A percentile compares a stretch with the other conserved stretches of the same genome.
These are phyloP conservation scores for Candolleomyces eurysporus DNA, from an alignment of 768 basidiomycete genomes.

Conservation along the genomic window DNA sequence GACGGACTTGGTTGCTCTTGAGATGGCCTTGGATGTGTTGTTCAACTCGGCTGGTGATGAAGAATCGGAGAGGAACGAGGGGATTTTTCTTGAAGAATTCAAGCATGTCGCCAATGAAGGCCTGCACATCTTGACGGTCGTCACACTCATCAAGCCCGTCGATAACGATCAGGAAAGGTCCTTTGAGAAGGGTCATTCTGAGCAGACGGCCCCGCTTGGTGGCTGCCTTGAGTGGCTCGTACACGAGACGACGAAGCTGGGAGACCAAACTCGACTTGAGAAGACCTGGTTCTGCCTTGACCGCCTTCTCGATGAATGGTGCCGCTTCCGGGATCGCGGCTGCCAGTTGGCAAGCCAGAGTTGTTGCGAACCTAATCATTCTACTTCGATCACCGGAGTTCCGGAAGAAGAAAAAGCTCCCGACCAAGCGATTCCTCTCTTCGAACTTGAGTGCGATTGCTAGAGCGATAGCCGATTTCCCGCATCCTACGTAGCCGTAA, in stretches of 20 bases:
- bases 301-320: not conserved
- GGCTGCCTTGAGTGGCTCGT: not conserved
- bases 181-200: not conserved
- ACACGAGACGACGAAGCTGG: constrained; percentile 12
- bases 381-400: constrained; percentile 1
- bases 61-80: not conserved
- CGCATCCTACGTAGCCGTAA: constrained; percentile 17
- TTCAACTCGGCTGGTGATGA: not conserved
- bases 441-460: constrained; percentile 10
- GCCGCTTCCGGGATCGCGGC: constrained; percentile 4
- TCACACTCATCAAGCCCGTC: constrained; percentile 21
- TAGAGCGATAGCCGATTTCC: constrained; percentile 18
- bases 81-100: not conserved
- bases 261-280: not conserved
- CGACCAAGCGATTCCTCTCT: not conserved
- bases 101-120: constrained; percentile 5
- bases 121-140: constrained; percentile 1
- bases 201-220: not conserved
- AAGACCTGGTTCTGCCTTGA: constrained; percentile 7
- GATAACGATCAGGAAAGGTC: constrained; percentile 9
- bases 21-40: not conserved
- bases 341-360: constrained; percentile 16
- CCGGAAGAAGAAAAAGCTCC: constrained; percentile 17
- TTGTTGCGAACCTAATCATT: constrained; percentile 1
- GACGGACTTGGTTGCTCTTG: not conserved